Conservation (phyloP, 108 stramenopile species). For the Chaetoceros tenuissimus region DNA sequence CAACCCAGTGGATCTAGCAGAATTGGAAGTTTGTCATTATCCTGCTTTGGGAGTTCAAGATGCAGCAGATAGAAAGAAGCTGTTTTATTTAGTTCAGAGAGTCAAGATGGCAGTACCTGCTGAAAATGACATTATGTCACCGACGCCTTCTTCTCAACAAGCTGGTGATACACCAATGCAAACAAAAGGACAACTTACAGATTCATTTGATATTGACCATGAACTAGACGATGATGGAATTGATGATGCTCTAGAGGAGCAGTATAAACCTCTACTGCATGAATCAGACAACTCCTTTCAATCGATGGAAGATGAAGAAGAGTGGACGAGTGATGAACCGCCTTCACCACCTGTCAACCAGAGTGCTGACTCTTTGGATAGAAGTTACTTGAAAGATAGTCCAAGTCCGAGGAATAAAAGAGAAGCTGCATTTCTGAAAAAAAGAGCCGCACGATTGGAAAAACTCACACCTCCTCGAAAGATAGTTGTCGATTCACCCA, state of each 20-base stretch:
- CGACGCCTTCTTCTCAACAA: background rate
- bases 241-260: background rate
- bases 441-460: background rate
- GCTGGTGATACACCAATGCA: background rate
- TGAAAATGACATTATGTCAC: slow-evolving; percentile 11
- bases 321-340: too few species aligned
- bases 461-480: background rate
- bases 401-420: background rate
- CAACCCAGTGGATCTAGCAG: slow-evolving; percentile 57
- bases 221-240: background rate
- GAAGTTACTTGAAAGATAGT: too few species aligned
- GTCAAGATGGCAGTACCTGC: slow-evolving; percentile 55
- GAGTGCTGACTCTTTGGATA: background rate
- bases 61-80: slow-evolving; percentile 65
- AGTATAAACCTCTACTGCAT: slow-evolving; percentile 4
- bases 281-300: background rate
- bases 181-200: background rate
- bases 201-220: slow-evolving; percentile 2
- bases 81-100: slow-evolving; percentile 81
- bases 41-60: slow-evolving; percentile 62
- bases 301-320: background rate
- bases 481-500: background rate
- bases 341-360: background rate
- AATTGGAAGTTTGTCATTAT: slow-evolving; percentile 60
- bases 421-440: background rate